Evolutionary conservation across 768 basidiomycete genomes (phyloP).

Genomic region (Panus rudis): DNA sequence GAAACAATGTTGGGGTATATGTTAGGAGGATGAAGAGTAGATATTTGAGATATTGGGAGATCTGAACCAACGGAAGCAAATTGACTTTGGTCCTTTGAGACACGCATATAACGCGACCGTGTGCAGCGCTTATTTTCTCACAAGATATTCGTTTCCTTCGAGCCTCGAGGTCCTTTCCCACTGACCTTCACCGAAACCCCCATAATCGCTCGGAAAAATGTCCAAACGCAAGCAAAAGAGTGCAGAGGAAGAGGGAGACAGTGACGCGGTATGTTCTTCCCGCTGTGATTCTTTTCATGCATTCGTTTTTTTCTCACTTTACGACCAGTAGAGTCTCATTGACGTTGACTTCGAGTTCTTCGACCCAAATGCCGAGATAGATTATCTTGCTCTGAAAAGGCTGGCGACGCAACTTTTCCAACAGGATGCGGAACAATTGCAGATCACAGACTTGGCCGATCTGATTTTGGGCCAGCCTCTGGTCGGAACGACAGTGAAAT

Average conservation of each 20-base stretch:
- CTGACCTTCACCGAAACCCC: neutral
- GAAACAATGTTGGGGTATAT: too few relatives aligned
- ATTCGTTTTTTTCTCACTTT: neutral
- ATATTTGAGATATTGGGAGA: too few relatives aligned
- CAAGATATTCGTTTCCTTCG: too few relatives aligned
- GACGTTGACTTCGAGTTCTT: slow-evolving; percentile 94
- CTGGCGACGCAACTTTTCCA: slow-evolving; percentile 65
- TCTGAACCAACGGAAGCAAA: too few relatives aligned
- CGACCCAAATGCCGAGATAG: slow-evolving; percentile 71
- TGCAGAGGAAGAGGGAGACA: slow-evolving; percentile 30
- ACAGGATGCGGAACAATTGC: slow-evolving; percentile 64
- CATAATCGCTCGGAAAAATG: slow-evolving; percentile 28
- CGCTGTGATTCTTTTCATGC: slow-evolving; percentile 16
- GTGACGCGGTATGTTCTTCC: slow-evolving; percentile 36
- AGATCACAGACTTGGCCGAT: slow-evolving; percentile 70
- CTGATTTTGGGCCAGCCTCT: slow-evolving; percentile 67
- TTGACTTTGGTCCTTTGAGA: too few relatives aligned
- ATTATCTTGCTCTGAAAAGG: slow-evolving; percentile 82
- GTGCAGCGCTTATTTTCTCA: too few relatives aligned
- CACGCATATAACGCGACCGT: too few relatives aligned
- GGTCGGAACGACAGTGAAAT: slow-evolving; percentile 88
- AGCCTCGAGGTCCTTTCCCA: neutral
- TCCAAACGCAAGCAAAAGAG: slow-evolving; percentile 46
- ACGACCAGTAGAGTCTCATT: slow-evolving; percentile 49
- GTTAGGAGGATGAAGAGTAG: too few relatives aligned